Evolutionary conservation across 257 asterid species (phyloP), one percentile per base, ranked within the genome.

Genomic region (Gentiana dahurica): DNA sequence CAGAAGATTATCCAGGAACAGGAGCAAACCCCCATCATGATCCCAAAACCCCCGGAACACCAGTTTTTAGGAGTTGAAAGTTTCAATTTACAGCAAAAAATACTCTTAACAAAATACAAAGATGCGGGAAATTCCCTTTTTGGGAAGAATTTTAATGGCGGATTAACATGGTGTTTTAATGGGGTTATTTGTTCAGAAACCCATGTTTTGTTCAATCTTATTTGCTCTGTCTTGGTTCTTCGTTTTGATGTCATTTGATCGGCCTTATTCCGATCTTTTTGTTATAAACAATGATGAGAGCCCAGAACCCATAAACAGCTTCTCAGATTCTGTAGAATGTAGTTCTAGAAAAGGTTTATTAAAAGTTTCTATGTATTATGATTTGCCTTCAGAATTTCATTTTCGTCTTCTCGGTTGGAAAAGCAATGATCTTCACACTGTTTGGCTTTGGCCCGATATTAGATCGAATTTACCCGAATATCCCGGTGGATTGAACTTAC

Each of bases 401-500:
- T 91, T 87, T 67, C 67, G 55, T 34, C 67, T 91, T 3, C 58
- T 85, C 67, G 94, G 83, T 1, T 81, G 96, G 98, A 79, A 87
- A 53, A 64, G 76, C 12, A 45, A 64, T 32, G 81, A 77, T 46
- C 64, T 69, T 34, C 67, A 65, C 36, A 63, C 65, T 55, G 77
- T 87, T 1, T 91, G 24, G 24, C 24, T 15, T 15, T 15, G 98
- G 98, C 98, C 98, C 11, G 89, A 87, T 73, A 60, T 91, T 39
- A 68, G 73, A n/a, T 62, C 15, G 0, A 53, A 69, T 66, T 80
- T 87, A 10, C 98, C 98, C 5, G 60, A 55, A 1, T 91, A 91
- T 62, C 96, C 98, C 0, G 96, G 95, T 39, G 98, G 98, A 13
- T 60, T 91, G 51, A 91, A 91, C 71, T 67, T 85, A 81, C 98